Percentiles rank a stretch among this genome's conserved stretches.
These are phyloP conservation scores for Aleurites moluccanus DNA, from an alignment of 441 rosid genomes.

Conservation along the genomic window DNA sequence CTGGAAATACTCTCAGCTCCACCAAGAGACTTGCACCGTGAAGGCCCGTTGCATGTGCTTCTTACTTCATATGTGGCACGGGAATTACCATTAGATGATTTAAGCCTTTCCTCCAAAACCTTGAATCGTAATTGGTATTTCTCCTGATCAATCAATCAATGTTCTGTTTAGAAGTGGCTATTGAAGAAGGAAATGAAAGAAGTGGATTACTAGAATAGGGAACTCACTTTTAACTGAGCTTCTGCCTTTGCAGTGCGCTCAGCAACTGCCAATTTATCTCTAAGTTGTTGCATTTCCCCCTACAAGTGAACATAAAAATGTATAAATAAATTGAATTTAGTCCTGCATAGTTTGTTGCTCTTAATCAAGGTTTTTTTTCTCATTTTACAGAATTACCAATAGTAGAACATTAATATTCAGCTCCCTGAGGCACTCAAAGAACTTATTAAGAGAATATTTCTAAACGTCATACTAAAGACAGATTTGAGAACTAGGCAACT, in stretches of 20 bases:
- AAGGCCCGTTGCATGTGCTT: conserved; percentile 29
- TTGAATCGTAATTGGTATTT: conserved; percentile 48
- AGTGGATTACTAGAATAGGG: background rate
- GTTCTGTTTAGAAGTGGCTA: conserved; percentile 8
- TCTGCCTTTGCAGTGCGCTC: conserved; percentile 60
- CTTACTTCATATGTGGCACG: conserved; percentile 30
- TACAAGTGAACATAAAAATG: conserved; percentile 23
- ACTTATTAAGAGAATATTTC: background rate
- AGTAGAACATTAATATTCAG: background rate
- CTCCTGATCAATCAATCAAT: conserved; percentile 33
- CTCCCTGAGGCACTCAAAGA: background rate
- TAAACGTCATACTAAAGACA: background rate
- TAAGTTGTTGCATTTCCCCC: conserved; percentile 62
- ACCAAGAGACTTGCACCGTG: conserved; percentile 45
- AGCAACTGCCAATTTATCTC: conserved; percentile 48
- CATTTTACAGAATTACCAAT: too few species aligned
- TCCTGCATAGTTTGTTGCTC: background rate
- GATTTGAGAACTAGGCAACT: background rate
- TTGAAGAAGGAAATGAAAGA: background rate
- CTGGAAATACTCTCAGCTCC: conserved; percentile 39
- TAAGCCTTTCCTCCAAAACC: conserved; percentile 50
- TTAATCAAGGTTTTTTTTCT: background rate
- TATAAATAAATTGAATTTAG: background rate
- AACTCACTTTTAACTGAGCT: conserved; percentile 51
- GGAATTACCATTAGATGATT: conserved; percentile 31